Conservation (phyloP, 768 basidiomycete genomes). For the Mycena alexandri region DNA sequence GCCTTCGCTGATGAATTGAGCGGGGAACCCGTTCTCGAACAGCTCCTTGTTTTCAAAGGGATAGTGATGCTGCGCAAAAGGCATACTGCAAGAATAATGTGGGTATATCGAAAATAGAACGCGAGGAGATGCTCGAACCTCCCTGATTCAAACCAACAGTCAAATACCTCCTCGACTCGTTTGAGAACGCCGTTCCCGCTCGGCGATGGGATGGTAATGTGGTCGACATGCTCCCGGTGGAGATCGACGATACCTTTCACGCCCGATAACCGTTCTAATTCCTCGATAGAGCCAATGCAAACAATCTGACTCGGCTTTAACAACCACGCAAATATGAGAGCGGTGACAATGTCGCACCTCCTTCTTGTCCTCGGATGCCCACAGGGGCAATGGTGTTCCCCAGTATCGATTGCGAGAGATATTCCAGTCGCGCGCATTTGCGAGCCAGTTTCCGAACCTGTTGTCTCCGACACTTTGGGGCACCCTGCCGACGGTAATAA, state of each 20-base stretch:
- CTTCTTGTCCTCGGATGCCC: conserved; percentile 93
- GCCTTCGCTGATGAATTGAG: conserved; percentile 97
- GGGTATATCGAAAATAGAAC: conserved; percentile 7
- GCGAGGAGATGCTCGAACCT: conserved; percentile 65
- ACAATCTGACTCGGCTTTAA: conserved; percentile 66
- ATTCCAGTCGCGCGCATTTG: conserved; percentile 99
- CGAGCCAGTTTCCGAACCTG: conserved; percentile 97
- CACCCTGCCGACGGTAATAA: conserved; percentile 71
- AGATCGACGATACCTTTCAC: conserved; percentile 87
- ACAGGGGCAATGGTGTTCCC: conserved; percentile 97
- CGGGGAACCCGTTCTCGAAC: conserved; percentile 90
- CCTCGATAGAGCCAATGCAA: conserved; percentile 87
- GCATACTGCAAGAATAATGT: conserved; percentile 79
- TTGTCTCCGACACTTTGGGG: conserved; percentile 91
- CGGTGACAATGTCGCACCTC: conserved; percentile 67
- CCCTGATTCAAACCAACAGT: conserved; percentile 99
- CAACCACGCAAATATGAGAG: conserved; percentile 6
- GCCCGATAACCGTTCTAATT: conserved; percentile 90
- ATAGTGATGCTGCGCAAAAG: conserved; percentile 97
- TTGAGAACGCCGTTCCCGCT: conserved; percentile 87
- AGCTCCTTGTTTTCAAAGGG: conserved; percentile 96
- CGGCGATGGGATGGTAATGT: conserved; percentile 95
- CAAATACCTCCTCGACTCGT: conserved; percentile 98
- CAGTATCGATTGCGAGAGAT: conserved; percentile 99
- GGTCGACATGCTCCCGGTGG: conserved; percentile 94